Evolutionary conservation across 441 rosid genomes (phyloP), one percentile per base, ranked within the genome.

Genomic region (Flueggea neowawraea): DNA sequence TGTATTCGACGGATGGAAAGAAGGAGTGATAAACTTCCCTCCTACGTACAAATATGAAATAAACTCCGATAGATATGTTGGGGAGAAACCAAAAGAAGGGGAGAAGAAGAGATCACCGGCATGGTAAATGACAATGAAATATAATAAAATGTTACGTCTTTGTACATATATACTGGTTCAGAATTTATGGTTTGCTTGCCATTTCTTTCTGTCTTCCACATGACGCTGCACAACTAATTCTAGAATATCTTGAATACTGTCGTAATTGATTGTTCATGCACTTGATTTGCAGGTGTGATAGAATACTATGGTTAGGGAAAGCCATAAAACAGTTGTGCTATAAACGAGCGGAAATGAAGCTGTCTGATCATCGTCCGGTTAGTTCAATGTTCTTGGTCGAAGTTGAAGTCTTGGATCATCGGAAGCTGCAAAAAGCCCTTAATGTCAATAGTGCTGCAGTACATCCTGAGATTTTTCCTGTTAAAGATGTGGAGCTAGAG

Each of bases 81-180:
- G 98, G 12, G 97, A 87, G 70, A 74, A 61, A 63, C 80, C 80
- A 48, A 88, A 60, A 76, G 99, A 91, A 69, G 96, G 90, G 61
- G 96, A 90, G 74, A 92, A 90, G 84, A 85, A 64, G 75, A 88
- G 99, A 86, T 87, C 99, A 55, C 99, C 98, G 0, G 98, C 99
- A 51, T 95, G 99, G 98, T 91, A 74, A 69, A 73, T 60, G 28
- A 22, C 28, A 22, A 22, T 22, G 28, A 22, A 22, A 22, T 22
- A 22, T 22, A 22, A 22, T 22, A 22, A 22, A 22, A 22, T 22
- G 28, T 22, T 2, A 1, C 28, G 2, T 22, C 28, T 22, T 22
- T 22, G 28, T 22, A 22, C 28, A 22, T 22, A 22, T 22, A 22
- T 22, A 22, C 1, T 22, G 28, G 28, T 22, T 22, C 28, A 22